Base-by-base conservation (phyloP, 1,139 yeast genomes). In the Yamadazyma blattariae region DNA sequence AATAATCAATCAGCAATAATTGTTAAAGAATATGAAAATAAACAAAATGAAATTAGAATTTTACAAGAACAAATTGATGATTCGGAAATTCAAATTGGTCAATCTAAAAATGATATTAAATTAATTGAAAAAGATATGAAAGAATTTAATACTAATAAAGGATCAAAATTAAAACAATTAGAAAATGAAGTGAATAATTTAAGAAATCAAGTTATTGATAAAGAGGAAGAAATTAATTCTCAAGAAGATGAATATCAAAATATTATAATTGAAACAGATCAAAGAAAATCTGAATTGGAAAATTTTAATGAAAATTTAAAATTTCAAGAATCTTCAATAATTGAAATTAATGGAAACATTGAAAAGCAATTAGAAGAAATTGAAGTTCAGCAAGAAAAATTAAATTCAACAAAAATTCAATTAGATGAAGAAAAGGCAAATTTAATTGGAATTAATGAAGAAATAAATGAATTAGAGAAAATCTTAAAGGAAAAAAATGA, bases 141-240 rank as follows among this genome's bases (percentile, higher is more conserved):
- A 35, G 98, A 94, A 48, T 90, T 90, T 56, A 78, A 77, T 41
- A 69, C 66, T 37, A 86, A 94, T 56, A 90, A 89, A 48, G 88
- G 90, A 1, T 75, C 82, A 1, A 94, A 92, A 56, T 68, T 94
- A 39, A 77, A 78, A 36, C 77, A 84, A 46, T 64, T 94, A 37
- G 77, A 80, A 49, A 49, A 56, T 18, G 90, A 85, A 45, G 67
- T 84, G 10, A 52, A 54, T 2, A 32, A 42, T 5, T 54, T 82
- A 32, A 60, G 70, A 14, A 45, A 52, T 11, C 52, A 59, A 20
- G 58, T 82, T 1, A 46, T 47, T 2, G 44, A 61, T 2, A 65
- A 75, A 35, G 79, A 76, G 37, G 51, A 52, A 4, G 59, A 54
- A 5, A 62, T 79, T 15, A 75, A 71, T 25, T 53, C 59, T 1